Evolutionary conservation across 768 basidiomycete genomes (phyloP).

Genomic region (Lentinus tigrinus): DNA sequence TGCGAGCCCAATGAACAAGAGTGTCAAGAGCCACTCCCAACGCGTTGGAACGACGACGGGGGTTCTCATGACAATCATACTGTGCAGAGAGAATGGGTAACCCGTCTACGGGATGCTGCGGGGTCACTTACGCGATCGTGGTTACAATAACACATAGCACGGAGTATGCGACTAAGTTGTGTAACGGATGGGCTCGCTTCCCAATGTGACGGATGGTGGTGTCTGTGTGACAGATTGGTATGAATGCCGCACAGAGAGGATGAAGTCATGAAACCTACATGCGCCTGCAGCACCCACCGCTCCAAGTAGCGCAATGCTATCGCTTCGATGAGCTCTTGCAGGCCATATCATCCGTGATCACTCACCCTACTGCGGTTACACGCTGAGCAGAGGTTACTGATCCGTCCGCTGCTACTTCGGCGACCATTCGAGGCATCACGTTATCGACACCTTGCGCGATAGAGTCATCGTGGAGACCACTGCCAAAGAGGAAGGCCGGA

Average conservation of each 20-base stretch:
- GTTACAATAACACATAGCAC: conserved; percentile 48
- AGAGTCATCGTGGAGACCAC: conserved; percentile 5
- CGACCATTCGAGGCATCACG: background rate
- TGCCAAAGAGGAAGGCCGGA: conserved; percentile 71
- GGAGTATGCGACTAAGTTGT: conserved; percentile 68
- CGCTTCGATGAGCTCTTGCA: background rate
- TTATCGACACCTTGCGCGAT: background rate
- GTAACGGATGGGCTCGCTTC: conserved; percentile 71
- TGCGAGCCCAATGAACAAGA: conserved; percentile 50
- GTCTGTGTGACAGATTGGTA: conserved; percentile 30
- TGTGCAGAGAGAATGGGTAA: conserved; percentile 15
- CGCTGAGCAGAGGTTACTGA: conserved; percentile 36
- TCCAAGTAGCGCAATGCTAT: conserved; percentile 61
- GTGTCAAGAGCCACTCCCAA: conserved; percentile 43
- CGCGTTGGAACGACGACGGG: conserved; percentile 47
- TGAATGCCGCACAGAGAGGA: background rate
- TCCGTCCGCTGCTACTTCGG: background rate
- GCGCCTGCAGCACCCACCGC: conserved; percentile 67
- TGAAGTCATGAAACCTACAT: conserved; percentile 45
- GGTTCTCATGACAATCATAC: conserved; percentile 43
- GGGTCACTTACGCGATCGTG: conserved; percentile 27
- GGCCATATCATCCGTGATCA: background rate
- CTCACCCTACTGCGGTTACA: conserved; percentile 60
- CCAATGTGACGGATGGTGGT: conserved; percentile 67
- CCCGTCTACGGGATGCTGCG: background rate